These are phyloP conservation scores for Brettanomyces naardenensis DNA, from an alignment of 805 yeast species.

Conservation along the genomic window DNA sequence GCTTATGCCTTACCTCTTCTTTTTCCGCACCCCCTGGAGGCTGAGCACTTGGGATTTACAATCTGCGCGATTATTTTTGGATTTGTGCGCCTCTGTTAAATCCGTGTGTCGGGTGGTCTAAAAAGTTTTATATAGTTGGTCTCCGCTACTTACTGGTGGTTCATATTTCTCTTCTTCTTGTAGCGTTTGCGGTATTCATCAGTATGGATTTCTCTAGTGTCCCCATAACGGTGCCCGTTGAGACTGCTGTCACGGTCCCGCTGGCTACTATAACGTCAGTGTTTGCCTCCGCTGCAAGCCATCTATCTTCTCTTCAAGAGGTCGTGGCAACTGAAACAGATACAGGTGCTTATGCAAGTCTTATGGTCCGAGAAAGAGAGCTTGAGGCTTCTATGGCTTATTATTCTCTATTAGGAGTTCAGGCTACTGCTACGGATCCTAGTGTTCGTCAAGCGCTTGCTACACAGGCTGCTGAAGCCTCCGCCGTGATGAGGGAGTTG, in stretches of 20 bases:
- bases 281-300: slow-evolving; percentile 2
- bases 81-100: too few species aligned
- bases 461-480: slow-evolving; percentile 18
- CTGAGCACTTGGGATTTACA: too few species aligned
- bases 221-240: slow-evolving; percentile 7
- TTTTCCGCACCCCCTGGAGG: too few species aligned
- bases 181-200: too few species aligned
- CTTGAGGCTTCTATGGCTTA: slow-evolving; percentile 17
- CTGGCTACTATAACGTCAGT: slow-evolving; percentile 12
- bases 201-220: slow-evolving; percentile 2
- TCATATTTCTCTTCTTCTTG: too few species aligned
- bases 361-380: slow-evolving; percentile 9
- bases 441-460: slow-evolving; percentile 8
- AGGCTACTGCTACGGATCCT: slow-evolving; percentile 20
- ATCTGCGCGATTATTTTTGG: too few species aligned
- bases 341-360: slow-evolving; percentile 2
- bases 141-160: too few species aligned
- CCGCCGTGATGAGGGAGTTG: slow-evolving; percentile 13
- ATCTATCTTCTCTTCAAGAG: slow-evolving; percentile 1
- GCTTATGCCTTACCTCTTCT: too few species aligned
- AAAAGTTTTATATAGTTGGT: too few species aligned
- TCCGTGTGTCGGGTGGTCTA: too few species aligned
- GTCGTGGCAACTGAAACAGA: slow-evolving; percentile 5
- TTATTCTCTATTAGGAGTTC: slow-evolving; percentile 14
- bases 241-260: slow-evolving; percentile 7